A percentile compares a stretch with the other conserved stretches of the same genome.
Conservation (phyloP, 2,329 filamentous ascomycete genomes). For the Chalaropsis ovoidea region DNA sequence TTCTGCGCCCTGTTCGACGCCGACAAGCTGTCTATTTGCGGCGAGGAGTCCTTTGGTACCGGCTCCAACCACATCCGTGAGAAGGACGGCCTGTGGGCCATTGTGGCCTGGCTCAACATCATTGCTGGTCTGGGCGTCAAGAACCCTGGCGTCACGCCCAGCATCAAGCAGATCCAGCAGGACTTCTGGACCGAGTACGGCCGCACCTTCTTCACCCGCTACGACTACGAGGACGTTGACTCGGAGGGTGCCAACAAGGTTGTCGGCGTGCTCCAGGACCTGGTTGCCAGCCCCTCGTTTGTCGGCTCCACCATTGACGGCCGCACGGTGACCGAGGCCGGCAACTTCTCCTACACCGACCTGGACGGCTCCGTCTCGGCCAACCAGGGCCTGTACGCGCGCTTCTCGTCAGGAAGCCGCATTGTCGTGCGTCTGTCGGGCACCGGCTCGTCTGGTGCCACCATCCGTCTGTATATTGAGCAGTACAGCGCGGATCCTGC, state of each 20-base stretch:
- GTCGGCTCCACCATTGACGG: constrained; percentile 70
- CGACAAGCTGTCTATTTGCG: constrained; percentile 94
- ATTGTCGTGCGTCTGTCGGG: constrained; percentile 92
- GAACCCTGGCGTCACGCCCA: constrained; percentile 68
- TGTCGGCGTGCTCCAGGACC: constrained; percentile 65
- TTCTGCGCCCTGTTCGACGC: constrained; percentile 94
- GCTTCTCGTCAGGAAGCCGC: constrained; percentile 88
- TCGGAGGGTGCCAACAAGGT: constrained; percentile 85
- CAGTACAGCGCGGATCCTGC: constrained; percentile 77
- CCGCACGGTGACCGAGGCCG: constrained; percentile 77
- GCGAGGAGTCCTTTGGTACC: constrained; percentile 96
- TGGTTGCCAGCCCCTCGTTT: constrained; percentile 65
- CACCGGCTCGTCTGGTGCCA: constrained; percentile 88
- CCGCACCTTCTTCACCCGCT: constrained; percentile 96
- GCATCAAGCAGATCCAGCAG: constrained; percentile 90
- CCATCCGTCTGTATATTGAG: constrained; percentile 94
- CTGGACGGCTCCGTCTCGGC: constrained; percentile 93
- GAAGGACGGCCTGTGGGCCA: constrained; percentile 96
- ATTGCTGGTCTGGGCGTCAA: constrained; percentile 86
- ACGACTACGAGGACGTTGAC: constrained; percentile 95
- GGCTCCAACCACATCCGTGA: constrained; percentile 98
- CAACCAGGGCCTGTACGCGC: constrained; percentile 91
- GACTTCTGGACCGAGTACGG: constrained; percentile 97
- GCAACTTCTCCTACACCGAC: constrained; percentile 97
- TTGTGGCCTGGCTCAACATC: constrained; percentile 97